Evolutionary conservation across 176 grass and related monocot species (phyloP).

Genomic region (Chloris gayana): DNA sequence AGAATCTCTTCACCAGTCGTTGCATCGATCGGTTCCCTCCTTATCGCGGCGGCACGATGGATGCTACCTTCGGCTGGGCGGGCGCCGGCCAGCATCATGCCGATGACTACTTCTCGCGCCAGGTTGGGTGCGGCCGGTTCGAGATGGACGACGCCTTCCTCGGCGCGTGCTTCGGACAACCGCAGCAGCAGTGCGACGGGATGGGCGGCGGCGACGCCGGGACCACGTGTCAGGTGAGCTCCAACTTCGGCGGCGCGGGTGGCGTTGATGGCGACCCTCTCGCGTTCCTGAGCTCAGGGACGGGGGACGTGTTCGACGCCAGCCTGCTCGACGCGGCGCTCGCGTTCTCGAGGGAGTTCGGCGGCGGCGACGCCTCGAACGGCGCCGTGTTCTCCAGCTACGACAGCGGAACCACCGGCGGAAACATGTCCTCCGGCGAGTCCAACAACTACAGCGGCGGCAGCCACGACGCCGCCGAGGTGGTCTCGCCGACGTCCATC

Average conservation of each 20-base stretch:
- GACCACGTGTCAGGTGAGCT: slow-evolving; percentile 8
- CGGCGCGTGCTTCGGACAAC: slow-evolving; percentile 31
- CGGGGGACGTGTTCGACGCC: slow-evolving; percentile 39
- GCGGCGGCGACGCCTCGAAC: slow-evolving; percentile 25
- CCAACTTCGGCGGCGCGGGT: not conserved
- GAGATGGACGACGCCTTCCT: slow-evolving; percentile 55
- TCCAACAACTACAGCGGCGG: slow-evolving; percentile 56
- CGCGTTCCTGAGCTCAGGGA: slow-evolving; percentile 31
- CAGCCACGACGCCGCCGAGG: slow-evolving; percentile 55
- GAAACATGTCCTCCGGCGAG: slow-evolving; percentile 84
- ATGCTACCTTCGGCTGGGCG: slow-evolving; percentile 43
- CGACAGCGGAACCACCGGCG: slow-evolving; percentile 43
- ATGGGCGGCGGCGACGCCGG: not conserved
- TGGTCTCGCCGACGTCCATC: slow-evolving; percentile 64
- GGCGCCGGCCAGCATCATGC: slow-evolving; percentile 38
- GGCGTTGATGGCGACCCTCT: not conserved
- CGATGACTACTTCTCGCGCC: slow-evolving; percentile 37
- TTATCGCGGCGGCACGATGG: slow-evolving; percentile 30
- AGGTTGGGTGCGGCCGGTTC: slow-evolving; percentile 34
- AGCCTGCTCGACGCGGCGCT: slow-evolving; percentile 49
- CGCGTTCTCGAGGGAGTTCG: slow-evolving; percentile 39
- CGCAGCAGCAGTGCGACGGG: slow-evolving; percentile 35
- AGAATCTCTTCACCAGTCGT: slow-evolving; percentile 43
- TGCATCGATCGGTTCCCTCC: not conserved
- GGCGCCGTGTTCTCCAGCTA: slow-evolving; percentile 53